Evolutionary conservation across 495 filamentous ascomycete species (phyloP).

Genomic region (Astrocystis sublimbata): DNA sequence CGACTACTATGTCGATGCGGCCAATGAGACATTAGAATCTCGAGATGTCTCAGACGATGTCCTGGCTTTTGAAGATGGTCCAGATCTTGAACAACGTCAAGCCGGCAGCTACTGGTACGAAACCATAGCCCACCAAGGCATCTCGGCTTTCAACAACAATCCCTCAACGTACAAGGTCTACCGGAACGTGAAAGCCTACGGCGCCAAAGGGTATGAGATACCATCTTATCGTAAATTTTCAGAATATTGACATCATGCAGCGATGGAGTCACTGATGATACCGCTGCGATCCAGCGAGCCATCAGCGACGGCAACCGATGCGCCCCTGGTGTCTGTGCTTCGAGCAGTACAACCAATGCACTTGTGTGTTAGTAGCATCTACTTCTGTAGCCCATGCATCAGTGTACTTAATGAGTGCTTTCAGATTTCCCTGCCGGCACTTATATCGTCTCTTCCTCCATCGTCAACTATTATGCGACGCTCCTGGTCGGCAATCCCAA

Average conservation of each 20-base stretch:
- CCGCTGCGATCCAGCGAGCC: slow-evolving; percentile 76
- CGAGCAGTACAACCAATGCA: slow-evolving; percentile 69
- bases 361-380: too few relatives aligned
- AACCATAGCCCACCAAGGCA: slow-evolving; percentile 48
- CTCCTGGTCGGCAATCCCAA: slow-evolving; percentile 71
- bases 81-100: slow-evolving; percentile 23
- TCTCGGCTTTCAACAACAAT: slow-evolving; percentile 44
- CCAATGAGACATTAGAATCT: slow-evolving; percentile 13
- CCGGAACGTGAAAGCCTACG: slow-evolving; percentile 60
- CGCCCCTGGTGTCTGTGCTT: slow-evolving; percentile 69
- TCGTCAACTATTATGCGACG: slow-evolving; percentile 67
- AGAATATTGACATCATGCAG: slow-evolving; percentile 23
- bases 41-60: not conserved
- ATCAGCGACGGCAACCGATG: slow-evolving; percentile 76
- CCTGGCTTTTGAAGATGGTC: not conserved
- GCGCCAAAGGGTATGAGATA: slow-evolving; percentile 46
- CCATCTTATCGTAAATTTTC: not conserved
- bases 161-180: slow-evolving; percentile 50
- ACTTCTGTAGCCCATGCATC: too few relatives aligned
- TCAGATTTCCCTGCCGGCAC: slow-evolving; percentile 79
- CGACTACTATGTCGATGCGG: slow-evolving; percentile 17
- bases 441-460: slow-evolving; percentile 65
- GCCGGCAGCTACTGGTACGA: slow-evolving; percentile 44
- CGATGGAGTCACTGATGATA: slow-evolving; percentile 79
- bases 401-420: too few relatives aligned